A percentile compares a stretch with the other conserved stretches of the same genome.
phyloP scores from a whole-genome alignment of 1,284 basidiomycete species.

The Grifola frondosa region DNA sequence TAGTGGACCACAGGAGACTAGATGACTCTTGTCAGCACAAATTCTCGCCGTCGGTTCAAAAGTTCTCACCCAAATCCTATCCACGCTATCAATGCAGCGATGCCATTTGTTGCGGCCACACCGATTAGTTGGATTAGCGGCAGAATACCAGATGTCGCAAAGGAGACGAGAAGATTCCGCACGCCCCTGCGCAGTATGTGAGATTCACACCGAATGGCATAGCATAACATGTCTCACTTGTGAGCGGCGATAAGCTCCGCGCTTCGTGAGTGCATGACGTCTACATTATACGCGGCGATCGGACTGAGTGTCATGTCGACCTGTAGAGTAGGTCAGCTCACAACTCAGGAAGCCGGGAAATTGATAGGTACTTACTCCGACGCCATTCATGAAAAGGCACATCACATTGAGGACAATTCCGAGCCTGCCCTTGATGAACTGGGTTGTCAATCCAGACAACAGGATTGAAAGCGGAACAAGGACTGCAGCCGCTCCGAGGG shows the following conservation, averaged over 20 bases:
- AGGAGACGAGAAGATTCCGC: conserved; percentile 41
- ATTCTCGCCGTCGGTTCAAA: neutral
- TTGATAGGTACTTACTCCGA: conserved; percentile 40
- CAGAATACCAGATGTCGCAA: conserved; percentile 42
- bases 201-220: too few relatives aligned
- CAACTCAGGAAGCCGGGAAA: conserved; percentile 14
- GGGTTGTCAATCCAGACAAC: conserved; percentile 26
- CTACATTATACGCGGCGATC: conserved; percentile 53
- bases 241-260: conserved; percentile 50
- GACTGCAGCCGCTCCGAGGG: conserved; percentile 38
- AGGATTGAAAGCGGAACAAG: conserved; percentile 40
- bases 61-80: conserved; percentile 45
- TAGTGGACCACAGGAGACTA: conserved; percentile 43
- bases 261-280: conserved; percentile 47
- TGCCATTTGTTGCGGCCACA: conserved; percentile 49
- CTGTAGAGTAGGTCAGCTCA: conserved; percentile 29
- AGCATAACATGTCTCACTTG: too few relatives aligned
- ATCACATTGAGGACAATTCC: conserved; percentile 39
- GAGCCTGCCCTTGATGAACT: conserved; percentile 33
- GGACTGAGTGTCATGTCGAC: conserved; percentile 47
- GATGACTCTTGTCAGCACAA: neutral
- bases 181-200: too few relatives aligned
- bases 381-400: conserved; percentile 44
- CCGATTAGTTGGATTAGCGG: conserved; percentile 56
- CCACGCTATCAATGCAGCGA: conserved; percentile 43